phyloP scores from a whole-genome alignment of 352 stramenopile genomes.

The Globisporangium emineosum region DNA sequence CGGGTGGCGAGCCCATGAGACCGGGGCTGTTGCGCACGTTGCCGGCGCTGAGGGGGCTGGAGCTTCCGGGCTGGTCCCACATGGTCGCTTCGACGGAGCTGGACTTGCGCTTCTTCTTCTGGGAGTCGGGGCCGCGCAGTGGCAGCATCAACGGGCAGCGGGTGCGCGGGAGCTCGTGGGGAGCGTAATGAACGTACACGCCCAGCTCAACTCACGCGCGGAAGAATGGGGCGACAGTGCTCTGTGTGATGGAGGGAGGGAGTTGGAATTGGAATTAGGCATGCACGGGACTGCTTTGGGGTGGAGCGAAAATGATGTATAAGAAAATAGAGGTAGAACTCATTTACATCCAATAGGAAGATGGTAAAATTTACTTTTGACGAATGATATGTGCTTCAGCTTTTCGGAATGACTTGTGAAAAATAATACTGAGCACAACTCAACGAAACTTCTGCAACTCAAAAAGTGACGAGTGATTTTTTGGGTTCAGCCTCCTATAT shows the following conservation, averaged over 20 bases:
- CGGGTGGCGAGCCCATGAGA: constrained; percentile 26
- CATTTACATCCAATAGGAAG: background rate
- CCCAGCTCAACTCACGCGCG: too few relatives aligned
- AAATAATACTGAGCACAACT: background rate
- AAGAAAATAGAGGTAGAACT: background rate
- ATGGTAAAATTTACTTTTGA: background rate
- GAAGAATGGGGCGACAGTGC: background rate
- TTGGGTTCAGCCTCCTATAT: background rate
- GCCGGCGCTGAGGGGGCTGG: constrained; percentile 19
- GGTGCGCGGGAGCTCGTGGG: too few relatives aligned
- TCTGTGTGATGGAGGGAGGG: background rate
- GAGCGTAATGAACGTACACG: too few relatives aligned
- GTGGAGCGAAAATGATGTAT: constrained; percentile 1
- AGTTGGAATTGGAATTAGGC: background rate
- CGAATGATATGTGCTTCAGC: background rate
- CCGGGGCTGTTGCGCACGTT: constrained; percentile 20
- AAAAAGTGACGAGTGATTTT: background rate
- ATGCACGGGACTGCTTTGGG: background rate
- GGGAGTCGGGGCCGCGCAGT: constrained; percentile 34
- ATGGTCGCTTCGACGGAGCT: constrained; percentile 62
- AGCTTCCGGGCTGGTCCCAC: constrained; percentile 39
- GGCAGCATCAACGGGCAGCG: constrained; percentile 33
- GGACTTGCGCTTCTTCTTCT: constrained; percentile 83
- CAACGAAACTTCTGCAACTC: constrained; percentile 1
- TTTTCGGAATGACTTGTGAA: background rate